These are phyloP conservation scores for Trichosporon asahii DNA, from an alignment of 1,284 basidiomycete genomes.

Conservation along the genomic window DNA sequence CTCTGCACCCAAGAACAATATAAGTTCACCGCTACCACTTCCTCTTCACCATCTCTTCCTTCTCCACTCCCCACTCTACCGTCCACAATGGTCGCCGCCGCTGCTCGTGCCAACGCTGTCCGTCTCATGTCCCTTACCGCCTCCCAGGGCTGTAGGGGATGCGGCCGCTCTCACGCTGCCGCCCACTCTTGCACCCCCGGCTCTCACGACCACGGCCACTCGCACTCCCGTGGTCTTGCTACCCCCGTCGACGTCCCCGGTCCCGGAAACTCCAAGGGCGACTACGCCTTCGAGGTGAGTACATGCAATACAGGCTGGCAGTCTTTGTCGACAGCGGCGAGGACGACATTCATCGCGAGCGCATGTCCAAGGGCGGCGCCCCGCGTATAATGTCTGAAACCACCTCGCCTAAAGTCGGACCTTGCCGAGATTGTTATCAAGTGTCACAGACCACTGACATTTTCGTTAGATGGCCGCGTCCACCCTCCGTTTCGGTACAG, in stretches of 20 bases:
- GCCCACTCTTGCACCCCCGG: slow-evolving; percentile 21
- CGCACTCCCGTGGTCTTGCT: slow-evolving; percentile 57
- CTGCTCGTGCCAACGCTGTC: slow-evolving; percentile 40
- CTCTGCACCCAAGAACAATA: not conserved
- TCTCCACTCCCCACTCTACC: slow-evolving; percentile 5
- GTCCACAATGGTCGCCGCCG: slow-evolving; percentile 33
- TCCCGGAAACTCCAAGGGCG: slow-evolving; percentile 60
- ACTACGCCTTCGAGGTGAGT: slow-evolving; percentile 90
- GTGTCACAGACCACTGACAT: slow-evolving; percentile 14
- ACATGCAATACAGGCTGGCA: too few relatives aligned
- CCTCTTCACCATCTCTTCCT: not conserved
- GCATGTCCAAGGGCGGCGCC: not conserved
- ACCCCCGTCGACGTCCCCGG: slow-evolving; percentile 68
- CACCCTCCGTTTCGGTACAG: slow-evolving; percentile 82
- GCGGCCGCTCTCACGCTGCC: slow-evolving; percentile 38
- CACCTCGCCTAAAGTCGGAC: slow-evolving; percentile 1
- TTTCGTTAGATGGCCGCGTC: slow-evolving; percentile 73
- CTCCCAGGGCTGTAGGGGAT: slow-evolving; percentile 46
- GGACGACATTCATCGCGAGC: not conserved
- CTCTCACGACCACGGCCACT: slow-evolving; percentile 17
- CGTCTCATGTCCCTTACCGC: slow-evolving; percentile 42
- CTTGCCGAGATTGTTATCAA: not conserved
- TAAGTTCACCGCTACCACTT: not conserved
- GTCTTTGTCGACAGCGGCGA: not conserved
- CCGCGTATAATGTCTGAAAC: slow-evolving; percentile 1